phyloP scores from a whole-genome alignment of 2,329 filamentous ascomycete species.

The Aspergillus clavatus region DNA sequence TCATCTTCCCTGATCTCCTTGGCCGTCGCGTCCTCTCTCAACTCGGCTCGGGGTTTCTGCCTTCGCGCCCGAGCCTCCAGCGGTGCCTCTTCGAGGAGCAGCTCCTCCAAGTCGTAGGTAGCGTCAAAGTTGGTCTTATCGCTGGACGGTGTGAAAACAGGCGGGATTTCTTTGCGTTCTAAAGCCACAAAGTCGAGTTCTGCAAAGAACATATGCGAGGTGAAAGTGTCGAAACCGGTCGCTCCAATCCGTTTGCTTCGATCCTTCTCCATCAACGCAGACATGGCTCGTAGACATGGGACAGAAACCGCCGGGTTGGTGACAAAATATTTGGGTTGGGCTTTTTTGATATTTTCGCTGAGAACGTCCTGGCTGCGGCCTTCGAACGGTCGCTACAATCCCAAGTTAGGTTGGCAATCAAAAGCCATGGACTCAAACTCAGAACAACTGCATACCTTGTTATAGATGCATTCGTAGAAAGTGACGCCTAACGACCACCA shows the following conservation, averaged over 20 bases:
- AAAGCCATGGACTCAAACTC: not conserved
- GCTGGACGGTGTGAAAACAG: slow-evolving; percentile 86
- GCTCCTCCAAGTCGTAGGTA: slow-evolving; percentile 92
- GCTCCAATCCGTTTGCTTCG: slow-evolving; percentile 77
- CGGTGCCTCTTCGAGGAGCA: slow-evolving; percentile 89
- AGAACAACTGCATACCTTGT: slow-evolving; percentile 61
- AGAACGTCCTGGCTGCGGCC: slow-evolving; percentile 78
- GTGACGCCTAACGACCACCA: slow-evolving; percentile 98
- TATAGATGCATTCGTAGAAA: slow-evolving; percentile 99
- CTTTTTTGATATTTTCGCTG: slow-evolving; percentile 73
- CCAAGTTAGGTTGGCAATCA: slow-evolving; percentile 25
- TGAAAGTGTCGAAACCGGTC: slow-evolving; percentile 76
- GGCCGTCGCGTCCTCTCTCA: slow-evolving; percentile 90
- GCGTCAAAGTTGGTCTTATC: slow-evolving; percentile 99
- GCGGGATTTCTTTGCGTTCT: slow-evolving; percentile 81
- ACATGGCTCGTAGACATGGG: slow-evolving; percentile 83
- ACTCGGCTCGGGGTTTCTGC: slow-evolving; percentile 85
- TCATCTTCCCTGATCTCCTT: slow-evolving; percentile 95
- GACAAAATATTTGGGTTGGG: slow-evolving; percentile 80
- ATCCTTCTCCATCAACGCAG: slow-evolving; percentile 75
- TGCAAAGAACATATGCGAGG: slow-evolving; percentile 82
- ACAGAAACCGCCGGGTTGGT: slow-evolving; percentile 87
- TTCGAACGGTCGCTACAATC: slow-evolving; percentile 78
- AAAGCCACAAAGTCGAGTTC: slow-evolving; percentile 77
- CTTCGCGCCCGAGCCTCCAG: slow-evolving; percentile 86